These are phyloP conservation scores for Mucor lusitanicus DNA, from an alignment of 371 early-diverging fungal genomes.

Conservation along the genomic window DNA sequence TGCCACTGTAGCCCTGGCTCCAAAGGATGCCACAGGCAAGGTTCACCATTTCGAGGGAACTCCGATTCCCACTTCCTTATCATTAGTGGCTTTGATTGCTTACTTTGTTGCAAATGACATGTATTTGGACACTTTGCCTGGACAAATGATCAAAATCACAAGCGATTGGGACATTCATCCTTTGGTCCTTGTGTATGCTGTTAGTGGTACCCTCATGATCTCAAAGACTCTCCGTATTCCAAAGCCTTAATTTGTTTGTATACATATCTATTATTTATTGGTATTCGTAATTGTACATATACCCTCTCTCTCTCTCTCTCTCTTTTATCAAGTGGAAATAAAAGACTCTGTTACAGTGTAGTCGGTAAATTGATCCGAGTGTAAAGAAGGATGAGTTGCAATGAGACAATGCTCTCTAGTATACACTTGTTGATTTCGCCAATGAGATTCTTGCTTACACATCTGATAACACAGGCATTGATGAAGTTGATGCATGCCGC, in stretches of 20 bases:
- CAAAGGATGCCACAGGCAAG: slow-evolving; percentile 79
- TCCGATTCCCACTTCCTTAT: slow-evolving; percentile 83
- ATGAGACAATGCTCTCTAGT: neutral
- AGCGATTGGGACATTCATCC: slow-evolving; percentile 71
- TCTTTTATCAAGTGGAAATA: neutral
- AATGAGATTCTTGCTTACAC: neutral
- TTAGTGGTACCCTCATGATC: slow-evolving; percentile 84
- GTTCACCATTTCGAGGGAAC: slow-evolving; percentile 88
- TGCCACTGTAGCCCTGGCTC: slow-evolving; percentile 79
- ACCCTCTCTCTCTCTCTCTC: neutral
- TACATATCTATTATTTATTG: slow-evolving; percentile 4
- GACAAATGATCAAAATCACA: slow-evolving; percentile 41
- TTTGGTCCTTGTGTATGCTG: slow-evolving; percentile 72
- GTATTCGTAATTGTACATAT: slow-evolving; percentile 5
- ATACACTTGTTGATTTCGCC: neutral
- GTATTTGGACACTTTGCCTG: slow-evolving; percentile 54
- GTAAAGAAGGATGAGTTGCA: no score
- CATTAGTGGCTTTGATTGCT: slow-evolving; percentile 69
- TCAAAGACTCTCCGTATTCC: slow-evolving; percentile 71
- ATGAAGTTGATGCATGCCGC: neutral
- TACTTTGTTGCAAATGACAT: slow-evolving; percentile 61
- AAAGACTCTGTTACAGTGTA: neutral
- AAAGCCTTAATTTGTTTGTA: slow-evolving; percentile 47
- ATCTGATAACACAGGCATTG: neutral
- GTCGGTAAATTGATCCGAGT: neutral